Evolutionary conservation across 805 yeast species (phyloP).

Genomic region (Pichia sporocuriosa): DNA sequence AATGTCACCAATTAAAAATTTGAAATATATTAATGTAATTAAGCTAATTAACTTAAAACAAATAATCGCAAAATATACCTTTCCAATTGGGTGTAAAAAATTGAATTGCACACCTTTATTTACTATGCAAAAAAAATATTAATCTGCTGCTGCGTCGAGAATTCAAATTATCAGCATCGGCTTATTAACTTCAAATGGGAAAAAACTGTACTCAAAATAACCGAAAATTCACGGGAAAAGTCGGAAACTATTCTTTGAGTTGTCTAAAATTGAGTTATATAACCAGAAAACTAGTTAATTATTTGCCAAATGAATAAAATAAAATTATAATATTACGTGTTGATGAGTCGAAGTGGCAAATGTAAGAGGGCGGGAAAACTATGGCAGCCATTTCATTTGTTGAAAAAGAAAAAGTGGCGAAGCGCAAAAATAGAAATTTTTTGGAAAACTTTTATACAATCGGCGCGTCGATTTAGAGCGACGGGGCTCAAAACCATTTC

Average conservation of each 20-base stretch:
- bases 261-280: neutral
- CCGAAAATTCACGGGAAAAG: slow-evolving; percentile 3
- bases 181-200: neutral
- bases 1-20: slow-evolving; percentile 1
- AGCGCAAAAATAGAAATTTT: too few species aligned
- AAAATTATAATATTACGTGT: neutral
- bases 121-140: neutral
- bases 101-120: neutral
- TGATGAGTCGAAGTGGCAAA: slow-evolving; percentile 4
- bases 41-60: too few species aligned
- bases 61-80: neutral
- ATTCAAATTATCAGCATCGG: slow-evolving; percentile 5
- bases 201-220: neutral
- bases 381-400: neutral
- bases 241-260: neutral
- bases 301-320: neutral
- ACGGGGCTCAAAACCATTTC: neutral
- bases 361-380: neutral
- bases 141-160: slow-evolving; percentile 8
- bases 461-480: neutral
- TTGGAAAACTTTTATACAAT: too few species aligned
- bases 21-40: neutral
- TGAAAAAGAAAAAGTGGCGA: slow-evolving; percentile 1
- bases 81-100: neutral
- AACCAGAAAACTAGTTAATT: neutral